Conservation (phyloP, 345 rosid species). For the Noccaea caerulescens region DNA sequence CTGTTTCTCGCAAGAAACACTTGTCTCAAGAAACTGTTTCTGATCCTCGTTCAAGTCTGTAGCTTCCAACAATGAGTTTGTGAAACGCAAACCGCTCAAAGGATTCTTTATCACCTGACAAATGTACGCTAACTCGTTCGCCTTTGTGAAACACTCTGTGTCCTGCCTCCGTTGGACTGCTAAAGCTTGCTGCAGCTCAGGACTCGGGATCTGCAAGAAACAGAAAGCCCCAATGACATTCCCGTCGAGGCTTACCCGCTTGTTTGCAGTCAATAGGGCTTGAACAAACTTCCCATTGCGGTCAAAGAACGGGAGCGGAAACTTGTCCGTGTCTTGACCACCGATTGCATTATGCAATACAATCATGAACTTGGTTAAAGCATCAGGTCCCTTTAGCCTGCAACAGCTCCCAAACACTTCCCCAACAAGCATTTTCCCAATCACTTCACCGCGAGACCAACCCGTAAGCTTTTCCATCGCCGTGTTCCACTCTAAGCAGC, state of each 20-base stretch:
- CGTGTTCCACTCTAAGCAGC: constrained; percentile 94
- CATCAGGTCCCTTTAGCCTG: constrained; percentile 88
- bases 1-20: constrained; percentile 94
- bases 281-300: constrained; percentile 72
- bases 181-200: constrained; percentile 87
- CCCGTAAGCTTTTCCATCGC: constrained; percentile 99
- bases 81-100: constrained; percentile 76
- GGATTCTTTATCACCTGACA: constrained; percentile 93
- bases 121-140: constrained; percentile 90
- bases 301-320: constrained; percentile 82
- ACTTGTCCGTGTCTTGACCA: constrained; percentile 83
- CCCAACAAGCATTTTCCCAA: constrained; percentile 91
- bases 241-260: constrained; percentile 72
- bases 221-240: constrained; percentile 88
- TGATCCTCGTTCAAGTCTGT: constrained; percentile 86
- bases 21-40: constrained; percentile 90
- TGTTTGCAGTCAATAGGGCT: constrained; percentile 85
- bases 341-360: constrained; percentile 84
- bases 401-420: constrained; percentile 93
- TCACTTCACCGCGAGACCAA: constrained; percentile 62
- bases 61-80: constrained; percentile 83
- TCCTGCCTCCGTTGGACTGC: constrained; percentile 77
- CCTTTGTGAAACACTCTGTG: constrained; percentile 63
- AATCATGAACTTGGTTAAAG: constrained; percentile 88
- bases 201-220: constrained; percentile 94